Percentiles rank a stretch among this genome's conserved stretches.
Conservation (phyloP, 768 basidiomycete genomes). For the Auricularia cornea region DNA sequence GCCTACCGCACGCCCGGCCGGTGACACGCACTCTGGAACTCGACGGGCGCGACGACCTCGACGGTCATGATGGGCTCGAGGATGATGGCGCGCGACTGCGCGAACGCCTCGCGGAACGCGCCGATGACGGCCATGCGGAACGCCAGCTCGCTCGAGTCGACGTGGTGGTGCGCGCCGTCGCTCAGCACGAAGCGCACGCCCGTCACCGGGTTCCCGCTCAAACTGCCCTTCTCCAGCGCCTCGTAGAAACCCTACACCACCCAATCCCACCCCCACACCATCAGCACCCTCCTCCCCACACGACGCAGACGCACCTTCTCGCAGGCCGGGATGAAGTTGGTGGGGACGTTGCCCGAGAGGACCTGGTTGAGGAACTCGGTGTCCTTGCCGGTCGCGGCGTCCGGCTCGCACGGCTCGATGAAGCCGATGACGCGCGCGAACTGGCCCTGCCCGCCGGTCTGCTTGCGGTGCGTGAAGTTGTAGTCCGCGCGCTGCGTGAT, state of each 20-base stretch:
- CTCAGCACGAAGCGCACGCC: conserved; percentile 81
- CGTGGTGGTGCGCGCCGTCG: conserved; percentile 87
- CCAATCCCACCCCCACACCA: conserved; percentile 2
- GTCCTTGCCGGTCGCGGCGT: conserved; percentile 73
- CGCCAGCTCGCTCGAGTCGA: conserved; percentile 94
- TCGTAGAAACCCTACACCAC: conserved; percentile 78
- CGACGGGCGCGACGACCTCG: conserved; percentile 89
- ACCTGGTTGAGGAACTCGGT: conserved; percentile 77
- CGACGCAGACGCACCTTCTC: conserved; percentile 59
- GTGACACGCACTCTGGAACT: conserved; percentile 85
- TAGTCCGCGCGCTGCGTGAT: conserved; percentile 77
- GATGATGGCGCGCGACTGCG: conserved; percentile 66
- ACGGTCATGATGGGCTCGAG: conserved; percentile 99
- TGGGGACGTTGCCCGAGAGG: conserved; percentile 88
- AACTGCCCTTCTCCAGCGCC: conserved; percentile 81
- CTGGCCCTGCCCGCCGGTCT: conserved; percentile 95
- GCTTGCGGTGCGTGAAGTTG: conserved; percentile 94
- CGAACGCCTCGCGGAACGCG: conserved; percentile 87
- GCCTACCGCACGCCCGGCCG: neutral
- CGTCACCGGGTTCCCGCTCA: conserved; percentile 81
- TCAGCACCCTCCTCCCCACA: neutral
- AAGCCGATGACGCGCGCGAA: conserved; percentile 87
- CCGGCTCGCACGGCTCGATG: conserved; percentile 74
- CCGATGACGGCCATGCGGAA: conserved; percentile 87
- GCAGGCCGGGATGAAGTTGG: conserved; percentile 86